A percentile compares a stretch with the other conserved stretches of the same genome.
Evolutionary conservation across 1,284 basidiomycete species (phyloP).

Genomic region (Trichosporon sp.): DNA sequence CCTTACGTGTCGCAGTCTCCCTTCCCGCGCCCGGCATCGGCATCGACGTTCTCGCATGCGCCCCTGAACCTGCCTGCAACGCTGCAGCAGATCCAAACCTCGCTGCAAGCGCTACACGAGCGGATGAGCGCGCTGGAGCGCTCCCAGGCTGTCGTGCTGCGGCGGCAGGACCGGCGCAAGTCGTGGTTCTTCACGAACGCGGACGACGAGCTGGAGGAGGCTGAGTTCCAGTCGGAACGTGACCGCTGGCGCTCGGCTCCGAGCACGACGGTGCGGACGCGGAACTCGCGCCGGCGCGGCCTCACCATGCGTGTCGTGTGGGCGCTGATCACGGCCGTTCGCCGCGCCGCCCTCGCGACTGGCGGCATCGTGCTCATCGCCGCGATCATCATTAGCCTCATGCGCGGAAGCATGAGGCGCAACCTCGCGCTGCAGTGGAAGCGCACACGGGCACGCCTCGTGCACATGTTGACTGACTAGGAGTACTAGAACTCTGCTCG

Average conservation of each 20-base stretch:
- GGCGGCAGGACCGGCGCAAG: constrained; percentile 39
- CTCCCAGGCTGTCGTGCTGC: constrained; percentile 46
- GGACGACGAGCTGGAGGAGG: constrained; percentile 46
- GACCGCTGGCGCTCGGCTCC: constrained; percentile 31
- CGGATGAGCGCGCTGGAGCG: constrained; percentile 75
- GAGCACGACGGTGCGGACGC: constrained; percentile 31
- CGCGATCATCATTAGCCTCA: constrained; percentile 36
- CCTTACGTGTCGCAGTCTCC: constrained; percentile 23
- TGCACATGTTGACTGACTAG: constrained; percentile 20
- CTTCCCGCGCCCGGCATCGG: constrained; percentile 40
- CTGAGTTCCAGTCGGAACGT: constrained; percentile 37
- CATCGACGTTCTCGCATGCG: constrained; percentile 53
- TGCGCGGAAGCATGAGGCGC: constrained; percentile 44
- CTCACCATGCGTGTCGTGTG: constrained; percentile 43
- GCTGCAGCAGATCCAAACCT: constrained; percentile 66
- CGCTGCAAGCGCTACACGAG: constrained; percentile 85
- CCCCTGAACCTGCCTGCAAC: constrained; percentile 45
- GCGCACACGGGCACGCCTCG: constrained; percentile 24
- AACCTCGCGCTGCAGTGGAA: constrained; percentile 17
- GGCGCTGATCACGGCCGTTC: constrained; percentile 40
- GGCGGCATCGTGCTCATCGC: constrained; percentile 42
- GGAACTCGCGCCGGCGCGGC: constrained; percentile 31
- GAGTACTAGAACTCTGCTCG: background rate
- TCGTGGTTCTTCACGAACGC: constrained; percentile 45
- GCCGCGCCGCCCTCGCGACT: constrained; percentile 46